Base-by-base conservation (phyloP, 768 basidiomycete species). In the Dacryopinax primogenitus region DNA sequence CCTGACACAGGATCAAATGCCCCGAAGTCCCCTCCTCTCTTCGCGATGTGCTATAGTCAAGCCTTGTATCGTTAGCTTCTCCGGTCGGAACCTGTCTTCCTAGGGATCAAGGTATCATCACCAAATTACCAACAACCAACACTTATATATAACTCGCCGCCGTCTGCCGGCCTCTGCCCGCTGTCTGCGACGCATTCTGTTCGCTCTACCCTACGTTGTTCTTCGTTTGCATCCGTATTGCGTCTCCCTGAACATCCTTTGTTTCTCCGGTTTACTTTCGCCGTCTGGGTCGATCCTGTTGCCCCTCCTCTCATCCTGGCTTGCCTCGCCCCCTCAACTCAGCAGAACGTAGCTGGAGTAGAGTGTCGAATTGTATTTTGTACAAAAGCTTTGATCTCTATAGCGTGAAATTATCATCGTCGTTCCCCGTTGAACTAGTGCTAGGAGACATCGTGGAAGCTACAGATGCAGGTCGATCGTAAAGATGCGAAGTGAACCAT, bases 401-500 rank as follows among this genome's bases (percentile, higher is more conserved):
- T 44, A 44, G 23, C 18, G 41, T 44, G 7, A 44, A 44, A 44
- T 44, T 44, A 44, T 6, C 41, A 44, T 44, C 18, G 18, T 7
- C 41, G 18, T 44, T 44, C 23, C 18, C 41, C 41, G 16, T 44
- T 15, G 41, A 44, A 18, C 18, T 44, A 44, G 7, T 6, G 4
- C 7, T 44, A 18, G 16, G 41, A 3, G 41, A 44, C 41, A 44
- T 6, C 18, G 23, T 18, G 16, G 18, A 18, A 7, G 41, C 41
- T 44, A 47, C 36, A 47, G 30, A 37, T 62, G 64, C 41, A 62
- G 26, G 28, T 33, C 11, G 77, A 90, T 78, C 72, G 78, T 79
- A 75, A 85, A 77, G 77, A 95, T 80, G 75, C 85, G 87, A 76
- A 94, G 78, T 79, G 88, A 88, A 79, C 90, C 86, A 80, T 97